Percentiles rank a stretch among this genome's conserved stretches.
Evolutionary conservation across 345 rosid genomes (phyloP).

Genomic region (Melaleuca quinquenervia): DNA sequence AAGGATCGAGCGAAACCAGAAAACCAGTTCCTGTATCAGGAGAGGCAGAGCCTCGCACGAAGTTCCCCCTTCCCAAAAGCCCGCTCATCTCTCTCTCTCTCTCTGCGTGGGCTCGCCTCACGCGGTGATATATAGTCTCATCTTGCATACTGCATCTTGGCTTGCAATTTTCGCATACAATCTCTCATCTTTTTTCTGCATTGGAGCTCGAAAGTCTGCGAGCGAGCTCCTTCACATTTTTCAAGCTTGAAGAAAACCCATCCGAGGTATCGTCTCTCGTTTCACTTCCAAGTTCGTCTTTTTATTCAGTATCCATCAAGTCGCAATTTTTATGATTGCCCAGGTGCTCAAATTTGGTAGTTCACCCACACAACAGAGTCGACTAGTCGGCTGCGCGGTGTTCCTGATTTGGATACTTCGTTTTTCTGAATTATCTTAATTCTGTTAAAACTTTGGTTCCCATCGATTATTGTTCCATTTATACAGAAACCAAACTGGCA

Average conservation of each 20-base stretch:
- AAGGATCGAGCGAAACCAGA: no score
- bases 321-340: not conserved
- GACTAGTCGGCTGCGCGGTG: not conserved
- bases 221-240: not conserved
- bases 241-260: not conserved
- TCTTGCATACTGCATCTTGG: not conserved
- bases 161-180: rapidly evolving
- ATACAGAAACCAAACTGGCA: not conserved
- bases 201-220: not conserved
- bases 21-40: no score
- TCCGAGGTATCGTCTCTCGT: not conserved
- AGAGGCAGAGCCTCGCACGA: no score
- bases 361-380: not conserved
- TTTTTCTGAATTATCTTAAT: not conserved
- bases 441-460: not conserved
- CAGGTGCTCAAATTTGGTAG: not conserved
- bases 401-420: not conserved
- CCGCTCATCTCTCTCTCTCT: not conserved
- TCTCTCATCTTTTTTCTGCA: not conserved
- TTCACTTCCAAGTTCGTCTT: not conserved
- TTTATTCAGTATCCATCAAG: not conserved
- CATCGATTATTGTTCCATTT: not conserved
- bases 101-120: not conserved
- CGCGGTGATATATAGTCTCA: not conserved
- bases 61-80: no score